phyloP scores from a whole-genome alignment of 257 asterid genomes.

The Nicotiana obtusifolia region DNA sequence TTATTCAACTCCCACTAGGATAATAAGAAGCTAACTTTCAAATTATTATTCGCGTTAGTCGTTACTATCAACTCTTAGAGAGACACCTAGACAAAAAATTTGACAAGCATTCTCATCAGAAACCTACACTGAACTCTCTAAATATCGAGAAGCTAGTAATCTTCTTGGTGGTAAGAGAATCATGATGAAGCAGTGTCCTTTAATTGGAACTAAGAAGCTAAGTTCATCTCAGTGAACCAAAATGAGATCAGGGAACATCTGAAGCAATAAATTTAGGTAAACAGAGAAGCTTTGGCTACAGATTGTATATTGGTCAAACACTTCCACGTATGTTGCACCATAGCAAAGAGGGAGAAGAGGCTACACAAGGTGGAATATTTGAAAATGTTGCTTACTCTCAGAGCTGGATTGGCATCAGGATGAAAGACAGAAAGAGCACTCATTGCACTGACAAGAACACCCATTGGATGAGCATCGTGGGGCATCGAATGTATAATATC shows the following conservation, averaged over 20 bases:
- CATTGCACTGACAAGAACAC: slow-evolving; percentile 97
- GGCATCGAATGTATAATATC: slow-evolving; percentile 98
- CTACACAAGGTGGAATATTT: neutral
- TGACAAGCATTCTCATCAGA: neutral
- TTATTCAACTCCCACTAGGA: neutral
- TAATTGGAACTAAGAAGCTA: neutral
- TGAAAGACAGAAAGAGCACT: slow-evolving; percentile 93
- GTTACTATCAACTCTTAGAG: neutral
- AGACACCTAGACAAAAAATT: neutral
- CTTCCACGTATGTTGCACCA: neutral
- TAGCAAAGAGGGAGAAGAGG: neutral
- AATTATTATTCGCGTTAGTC: neutral
- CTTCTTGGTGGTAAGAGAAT: neutral
- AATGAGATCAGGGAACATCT: too few relatives aligned
- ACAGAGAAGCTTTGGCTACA: neutral
- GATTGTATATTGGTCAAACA: neutral
- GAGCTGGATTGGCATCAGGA: slow-evolving; percentile 99
- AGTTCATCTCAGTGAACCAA: neutral
- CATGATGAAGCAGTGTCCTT: neutral
- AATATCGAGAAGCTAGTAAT: neutral
- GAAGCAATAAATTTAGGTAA: neutral
- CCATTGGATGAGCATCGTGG: slow-evolving; percentile 99
- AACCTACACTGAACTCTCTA: neutral
- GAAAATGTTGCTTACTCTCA: slow-evolving; percentile 51
- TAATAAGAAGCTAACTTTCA: neutral